Conservation (phyloP, 148 eudicot genomes). For the Cornus florida region DNA sequence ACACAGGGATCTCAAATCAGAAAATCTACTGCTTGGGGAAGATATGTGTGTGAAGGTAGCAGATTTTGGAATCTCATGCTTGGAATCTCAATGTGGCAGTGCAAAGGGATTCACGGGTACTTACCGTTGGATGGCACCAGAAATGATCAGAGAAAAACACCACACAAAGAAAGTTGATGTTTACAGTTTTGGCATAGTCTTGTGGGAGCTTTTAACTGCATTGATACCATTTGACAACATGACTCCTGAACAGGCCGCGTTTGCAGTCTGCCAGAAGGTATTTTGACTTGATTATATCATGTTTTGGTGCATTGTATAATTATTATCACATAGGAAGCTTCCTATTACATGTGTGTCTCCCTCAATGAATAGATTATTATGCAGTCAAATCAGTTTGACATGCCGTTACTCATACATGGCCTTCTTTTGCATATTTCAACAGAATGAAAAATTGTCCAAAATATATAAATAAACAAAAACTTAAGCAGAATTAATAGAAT, state of each 20-base stretch:
- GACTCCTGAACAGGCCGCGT: constrained; percentile 99
- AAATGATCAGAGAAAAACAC: constrained; percentile 82
- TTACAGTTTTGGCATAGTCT: constrained; percentile 90
- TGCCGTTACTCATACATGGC: not conserved
- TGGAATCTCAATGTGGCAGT: constrained; percentile 89
- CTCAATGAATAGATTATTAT: not conserved
- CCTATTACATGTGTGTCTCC: not conserved
- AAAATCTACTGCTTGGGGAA: constrained; percentile 80
- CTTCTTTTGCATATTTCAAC: not conserved
- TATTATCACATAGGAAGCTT: not conserved
- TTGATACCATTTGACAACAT: constrained; percentile 83
- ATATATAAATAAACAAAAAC: too few species aligned
- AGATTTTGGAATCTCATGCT: constrained; percentile 97
- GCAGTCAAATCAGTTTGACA: not conserved
- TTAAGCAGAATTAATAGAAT: too few species aligned
- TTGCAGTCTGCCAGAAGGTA: constrained; percentile 99
- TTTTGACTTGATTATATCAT: not conserved
- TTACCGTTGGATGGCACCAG: constrained; percentile 99
- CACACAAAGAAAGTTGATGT: constrained; percentile 98
- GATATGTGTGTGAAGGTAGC: constrained; percentile 95
- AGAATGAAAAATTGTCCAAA: too few species aligned
- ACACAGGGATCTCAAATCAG: constrained; percentile 95
- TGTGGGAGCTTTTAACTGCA: constrained; percentile 97
- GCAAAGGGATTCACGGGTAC: constrained; percentile 94
- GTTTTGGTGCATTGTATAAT: not conserved